Base-by-base conservation (phyloP, 23 red algal species). In the Gracilaria gracilis region DNA sequence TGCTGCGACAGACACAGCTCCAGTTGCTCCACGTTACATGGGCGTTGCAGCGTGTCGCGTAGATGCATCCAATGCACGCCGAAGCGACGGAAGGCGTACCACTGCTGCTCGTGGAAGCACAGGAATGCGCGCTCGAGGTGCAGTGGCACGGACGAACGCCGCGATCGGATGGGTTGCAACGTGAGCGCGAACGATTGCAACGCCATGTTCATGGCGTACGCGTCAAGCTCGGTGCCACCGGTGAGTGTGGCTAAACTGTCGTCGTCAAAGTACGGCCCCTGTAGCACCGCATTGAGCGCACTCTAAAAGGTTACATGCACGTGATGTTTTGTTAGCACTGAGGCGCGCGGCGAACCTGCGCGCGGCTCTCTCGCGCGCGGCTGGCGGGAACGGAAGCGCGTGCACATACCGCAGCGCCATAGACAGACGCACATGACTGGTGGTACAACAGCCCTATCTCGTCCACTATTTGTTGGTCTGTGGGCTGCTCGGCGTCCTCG, bases 11-110 rank as follows among this genome's bases (percentile, higher is more conserved):
- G 49, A 29, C 61, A 70, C 37, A 86, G 40, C 25, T 61, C 58
- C 20, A 86, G 13, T 15, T 55, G 61, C 65, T 51, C 36, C 20
- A 86, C 48, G 47, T 86, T 36, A 38, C 21, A 42, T 39, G 82
- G 82, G 23, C 82, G 35, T 20, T 51, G 23, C 36, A 86, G 47
- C 36, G 58, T 51, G 39, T 86, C 82, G 12, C 49, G 61, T 38
- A 86, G 40, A n/a, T 86, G 61, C 61, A 86, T 86, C 82, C 82
- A 86, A 39, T 86, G 82, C 44, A 69, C 66, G 14, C 82, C 82
- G 27, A 86, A 51, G 61, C 82, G 82, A 2, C 82, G 82, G 25
- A 86, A 16, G 33, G 82, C 65, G 64, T 69, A 86, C 82, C 82
- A 86, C 7, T 62, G 29, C 40, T 51, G 28, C 47, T 86, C 61